Base-by-base conservation (phyloP, 352 stramenopile species). In the Phytophthora aleatoria region DNA sequence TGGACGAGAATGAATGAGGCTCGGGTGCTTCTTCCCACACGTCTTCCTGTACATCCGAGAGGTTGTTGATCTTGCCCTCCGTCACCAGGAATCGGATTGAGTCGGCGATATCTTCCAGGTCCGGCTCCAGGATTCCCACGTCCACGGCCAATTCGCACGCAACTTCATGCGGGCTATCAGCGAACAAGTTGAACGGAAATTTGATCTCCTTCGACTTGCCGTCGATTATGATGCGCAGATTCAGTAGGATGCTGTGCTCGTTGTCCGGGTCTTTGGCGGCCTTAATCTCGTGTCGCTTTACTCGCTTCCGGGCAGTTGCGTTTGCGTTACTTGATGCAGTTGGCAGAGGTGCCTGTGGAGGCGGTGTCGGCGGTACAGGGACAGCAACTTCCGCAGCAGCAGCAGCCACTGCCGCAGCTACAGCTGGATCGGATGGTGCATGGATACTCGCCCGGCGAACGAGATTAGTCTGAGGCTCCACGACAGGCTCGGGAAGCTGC, bases 191-290 rank as follows among this genome's bases (percentile, higher is more conserved):
- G 83, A 98, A 98, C 13, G 93, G 88, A 77, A 98, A 98, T 81
- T 98, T 96, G 58, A 98, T 97, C 57, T 97, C 96, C 73, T 98
- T 96, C n/a, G 91, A 97, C 72, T 97, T 95, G 69, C 91, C 87
- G 63, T 95, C 84, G 36, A 95, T 87, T 61, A 86, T 90, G 59
- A 95, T 87, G n/a, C 87, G 91, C 38, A 98, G 74, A 51, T 94
- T 97, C 45, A 98, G 48, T 56, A 92, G 52, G 35, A 94, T 92
- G 38, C 84, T 93, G 74, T 94, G 87, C 26, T 88, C 77, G 60
- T 88, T 92, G 48, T 91, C 83, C 1, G 80, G 83, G 50, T 94
- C 85, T 68, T 93, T 94, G 2, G 73, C 82, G 5, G 84, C 84
- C 58, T 91, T 90, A 62, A 94, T 94, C 38, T 94, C 86, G 57